Percentiles rank a stretch among this genome's conserved stretches.
phyloP scores from a whole-genome alignment of 768 basidiomycete species.

The Podaxis carcinomalis region DNA sequence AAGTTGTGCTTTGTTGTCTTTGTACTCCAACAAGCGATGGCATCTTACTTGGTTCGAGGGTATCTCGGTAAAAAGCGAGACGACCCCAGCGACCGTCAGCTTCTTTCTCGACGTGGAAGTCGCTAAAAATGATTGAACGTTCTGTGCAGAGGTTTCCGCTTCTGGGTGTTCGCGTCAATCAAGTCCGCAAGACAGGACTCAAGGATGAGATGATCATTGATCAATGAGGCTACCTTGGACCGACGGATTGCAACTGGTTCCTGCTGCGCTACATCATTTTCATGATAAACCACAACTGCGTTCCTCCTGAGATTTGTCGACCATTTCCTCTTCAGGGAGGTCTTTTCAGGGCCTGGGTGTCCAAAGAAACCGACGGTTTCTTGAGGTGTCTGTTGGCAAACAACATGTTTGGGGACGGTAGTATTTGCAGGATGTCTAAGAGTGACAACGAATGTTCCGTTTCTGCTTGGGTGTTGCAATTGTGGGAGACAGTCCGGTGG shows the following conservation, averaged over 20 bases:
- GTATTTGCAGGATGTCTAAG: not conserved
- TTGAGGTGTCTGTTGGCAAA: not conserved
- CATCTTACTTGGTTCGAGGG: not conserved
- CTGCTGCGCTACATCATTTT: not conserved
- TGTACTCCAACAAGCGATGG: constrained; percentile 1
- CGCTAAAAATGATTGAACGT: not conserved
- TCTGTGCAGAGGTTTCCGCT: not conserved
- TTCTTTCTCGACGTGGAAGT: not conserved
- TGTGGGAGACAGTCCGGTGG: not conserved
- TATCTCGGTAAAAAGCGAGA: constrained; percentile 2
- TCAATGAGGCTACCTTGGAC: not conserved
- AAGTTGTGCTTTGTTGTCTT: constrained; percentile 2
- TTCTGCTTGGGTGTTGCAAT: not conserved
- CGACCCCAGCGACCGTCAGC: not conserved
- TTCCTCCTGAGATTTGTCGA: not conserved
- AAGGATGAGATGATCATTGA: too few relatives aligned
- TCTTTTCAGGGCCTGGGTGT: not conserved
- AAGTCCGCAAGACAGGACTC: too few relatives aligned
- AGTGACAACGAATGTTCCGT: not conserved
- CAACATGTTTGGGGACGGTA: not conserved
- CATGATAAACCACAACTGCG: not conserved
- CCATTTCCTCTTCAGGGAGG: not conserved
- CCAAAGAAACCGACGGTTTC: constrained; percentile 1
- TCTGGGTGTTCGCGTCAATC: not conserved
- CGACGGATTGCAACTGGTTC: not conserved